phyloP scores from a whole-genome alignment of 139 green algal genomes.

The Pseudopediastrum boryanum region DNA sequence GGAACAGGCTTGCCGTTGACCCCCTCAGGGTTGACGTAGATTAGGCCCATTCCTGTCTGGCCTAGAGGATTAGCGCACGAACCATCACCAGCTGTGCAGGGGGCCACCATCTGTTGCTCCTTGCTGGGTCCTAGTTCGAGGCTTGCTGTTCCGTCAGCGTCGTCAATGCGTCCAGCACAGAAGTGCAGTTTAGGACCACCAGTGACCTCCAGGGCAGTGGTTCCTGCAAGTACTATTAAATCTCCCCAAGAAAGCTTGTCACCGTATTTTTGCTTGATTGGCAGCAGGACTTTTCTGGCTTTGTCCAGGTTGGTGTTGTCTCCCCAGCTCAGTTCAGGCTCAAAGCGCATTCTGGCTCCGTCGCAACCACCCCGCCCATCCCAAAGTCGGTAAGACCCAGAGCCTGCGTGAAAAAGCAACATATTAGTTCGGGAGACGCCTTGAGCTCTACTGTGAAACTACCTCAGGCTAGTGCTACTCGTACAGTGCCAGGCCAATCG shows the following conservation, averaged over 20 bases:
- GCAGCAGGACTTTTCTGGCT: conserved; percentile 37
- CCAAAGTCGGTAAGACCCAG: conserved; percentile 38
- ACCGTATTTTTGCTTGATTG: conserved; percentile 51
- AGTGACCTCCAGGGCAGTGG: neutral
- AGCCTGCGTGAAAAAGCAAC: neutral
- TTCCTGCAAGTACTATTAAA: conserved; percentile 32
- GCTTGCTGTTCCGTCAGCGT: conserved; percentile 44
- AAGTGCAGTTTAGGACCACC: conserved; percentile 25
- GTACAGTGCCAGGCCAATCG: conserved; percentile 50
- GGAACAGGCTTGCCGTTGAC: conserved; percentile 36
- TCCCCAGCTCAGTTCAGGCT: conserved; percentile 33
- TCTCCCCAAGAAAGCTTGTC: conserved; percentile 35
- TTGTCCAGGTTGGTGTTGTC: conserved; percentile 50
- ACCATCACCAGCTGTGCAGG: conserved; percentile 34
- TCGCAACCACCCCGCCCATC: conserved; percentile 53
- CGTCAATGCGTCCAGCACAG: conserved; percentile 45
- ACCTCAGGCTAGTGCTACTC: conserved; percentile 3
- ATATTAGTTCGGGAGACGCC: neutral
- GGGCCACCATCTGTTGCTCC: conserved; percentile 32
- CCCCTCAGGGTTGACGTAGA: conserved; percentile 56
- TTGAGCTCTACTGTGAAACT: neutral
- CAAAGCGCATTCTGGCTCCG: conserved; percentile 40
- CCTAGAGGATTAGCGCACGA: conserved; percentile 35
- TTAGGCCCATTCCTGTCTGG: conserved; percentile 31
- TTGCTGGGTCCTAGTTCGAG: conserved; percentile 43